Evolutionary conservation across 345 rosid genomes (phyloP).

Genomic region (Linum tenue): DNA sequence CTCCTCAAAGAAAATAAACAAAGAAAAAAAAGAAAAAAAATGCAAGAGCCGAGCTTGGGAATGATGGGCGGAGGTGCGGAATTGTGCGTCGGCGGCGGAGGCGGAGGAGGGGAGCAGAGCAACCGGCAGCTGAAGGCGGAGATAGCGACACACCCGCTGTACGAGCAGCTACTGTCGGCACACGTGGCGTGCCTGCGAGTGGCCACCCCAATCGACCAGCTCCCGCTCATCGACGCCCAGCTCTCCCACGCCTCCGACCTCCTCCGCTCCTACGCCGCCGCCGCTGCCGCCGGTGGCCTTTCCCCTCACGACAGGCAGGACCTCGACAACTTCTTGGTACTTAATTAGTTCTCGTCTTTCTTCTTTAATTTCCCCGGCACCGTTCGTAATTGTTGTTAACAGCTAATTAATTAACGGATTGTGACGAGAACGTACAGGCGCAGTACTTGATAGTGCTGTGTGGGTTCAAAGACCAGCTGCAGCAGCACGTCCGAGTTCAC

Average conservation of each 20-base stretch:
- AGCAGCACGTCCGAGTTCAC: slow-evolving; percentile 94
- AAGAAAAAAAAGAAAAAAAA: slow-evolving; percentile 10
- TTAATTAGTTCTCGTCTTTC: neutral
- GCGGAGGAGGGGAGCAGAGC: slow-evolving; percentile 38
- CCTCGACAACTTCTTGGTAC: slow-evolving; percentile 86
- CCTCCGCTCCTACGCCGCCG: slow-evolving; percentile 69
- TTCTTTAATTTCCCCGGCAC: neutral
- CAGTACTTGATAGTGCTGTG: slow-evolving; percentile 88
- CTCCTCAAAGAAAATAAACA: slow-evolving; percentile 15
- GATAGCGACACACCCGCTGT: slow-evolving; percentile 76
- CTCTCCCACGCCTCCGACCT: slow-evolving; percentile 72
- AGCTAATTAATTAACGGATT: neutral
- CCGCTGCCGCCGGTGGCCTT: slow-evolving; percentile 31
- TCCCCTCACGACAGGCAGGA: slow-evolving; percentile 78
- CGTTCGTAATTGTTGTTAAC: neutral
- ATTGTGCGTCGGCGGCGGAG: slow-evolving; percentile 16
- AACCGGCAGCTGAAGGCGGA: slow-evolving; percentile 67
- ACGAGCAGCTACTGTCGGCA: slow-evolving; percentile 73
- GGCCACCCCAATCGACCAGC: slow-evolving; percentile 94
- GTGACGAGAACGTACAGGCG: slow-evolving; percentile 36
- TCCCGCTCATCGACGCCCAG: slow-evolving; percentile 90
- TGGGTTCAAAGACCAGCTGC: slow-evolving; percentile 94
- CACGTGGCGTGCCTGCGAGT: slow-evolving; percentile 88
- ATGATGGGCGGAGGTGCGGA: slow-evolving; percentile 48
- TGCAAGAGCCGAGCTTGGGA: slow-evolving; percentile 72